phyloP scores from a whole-genome alignment of 192 early-diverging fungal species.

The Backusella psychrophila region DNA sequence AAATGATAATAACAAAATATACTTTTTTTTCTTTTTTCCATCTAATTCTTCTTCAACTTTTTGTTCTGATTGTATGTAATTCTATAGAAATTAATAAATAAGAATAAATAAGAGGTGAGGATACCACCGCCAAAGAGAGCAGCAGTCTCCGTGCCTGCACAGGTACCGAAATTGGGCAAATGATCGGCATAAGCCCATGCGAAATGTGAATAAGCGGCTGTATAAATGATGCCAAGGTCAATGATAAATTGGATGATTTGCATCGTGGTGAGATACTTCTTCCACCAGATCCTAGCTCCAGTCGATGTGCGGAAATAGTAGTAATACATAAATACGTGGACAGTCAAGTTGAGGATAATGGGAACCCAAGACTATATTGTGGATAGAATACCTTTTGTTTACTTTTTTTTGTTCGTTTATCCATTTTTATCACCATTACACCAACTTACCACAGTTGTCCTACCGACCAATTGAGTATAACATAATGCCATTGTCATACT shows the following conservation, averaged over 20 bases:
- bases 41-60: conserved; percentile 36
- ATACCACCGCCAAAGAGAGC: conserved; percentile 79
- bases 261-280: conserved; percentile 84
- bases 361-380: conserved; percentile 63
- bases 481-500: conserved; percentile 87
- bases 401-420: not conserved
- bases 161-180: conserved; percentile 63
- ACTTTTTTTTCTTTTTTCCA: not conserved
- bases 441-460: conserved; percentile 71
- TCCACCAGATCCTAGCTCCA: conserved; percentile 87
- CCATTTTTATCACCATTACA: too few relatives aligned
- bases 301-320: conserved; percentile 83
- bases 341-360: conserved; percentile 80
- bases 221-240: conserved; percentile 81
- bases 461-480: conserved; percentile 75
- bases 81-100: conserved; percentile 90
- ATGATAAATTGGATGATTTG: conserved; percentile 92
- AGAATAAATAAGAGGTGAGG: conserved; percentile 77
- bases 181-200: conserved; percentile 57
- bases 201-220: conserved; percentile 81
- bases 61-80: conserved; percentile 70
- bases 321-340: conserved; percentile 92
- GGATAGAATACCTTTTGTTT: not conserved
- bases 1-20: not conserved
- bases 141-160: conserved; percentile 72